These are phyloP conservation scores for Corylus americana DNA, from an alignment of 306 rosid species.

Conservation along the genomic window DNA sequence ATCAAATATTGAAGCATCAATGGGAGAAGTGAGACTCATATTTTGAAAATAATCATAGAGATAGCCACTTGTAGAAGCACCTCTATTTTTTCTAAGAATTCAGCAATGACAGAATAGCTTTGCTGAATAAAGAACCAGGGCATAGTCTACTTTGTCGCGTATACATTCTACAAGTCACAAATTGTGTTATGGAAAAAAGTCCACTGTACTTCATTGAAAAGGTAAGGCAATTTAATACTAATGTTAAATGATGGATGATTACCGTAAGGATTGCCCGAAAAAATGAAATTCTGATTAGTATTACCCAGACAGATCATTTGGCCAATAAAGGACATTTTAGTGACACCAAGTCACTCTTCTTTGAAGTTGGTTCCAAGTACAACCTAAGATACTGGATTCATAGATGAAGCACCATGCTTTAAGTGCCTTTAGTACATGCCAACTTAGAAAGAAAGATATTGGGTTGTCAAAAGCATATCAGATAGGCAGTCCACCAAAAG, in stretches of 20 bases:
- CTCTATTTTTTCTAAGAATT: background rate
- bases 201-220: background rate
- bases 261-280: background rate
- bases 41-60: background rate
- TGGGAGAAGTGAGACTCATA: background rate
- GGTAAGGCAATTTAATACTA: background rate
- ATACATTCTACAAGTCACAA: background rate
- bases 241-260: background rate
- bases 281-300: background rate
- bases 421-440: background rate
- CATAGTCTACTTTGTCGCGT: background rate
- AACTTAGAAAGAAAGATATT: background rate
- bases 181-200: background rate
- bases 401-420: too few species aligned
- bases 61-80: background rate
- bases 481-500: too few species aligned
- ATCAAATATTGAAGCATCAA: background rate
- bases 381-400: too few species aligned
- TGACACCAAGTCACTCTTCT: slow-evolving; percentile 4
- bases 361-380: slow-evolving; percentile 9
- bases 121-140: background rate
- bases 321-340: background rate
- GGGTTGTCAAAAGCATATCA: background rate
- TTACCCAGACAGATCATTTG: background rate
- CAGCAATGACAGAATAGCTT: background rate